A percentile compares a stretch with the other conserved stretches of the same genome.
Evolutionary conservation across 2,329 filamentous ascomycete genomes (phyloP).

Genomic region (Blastomyces percursus): DNA sequence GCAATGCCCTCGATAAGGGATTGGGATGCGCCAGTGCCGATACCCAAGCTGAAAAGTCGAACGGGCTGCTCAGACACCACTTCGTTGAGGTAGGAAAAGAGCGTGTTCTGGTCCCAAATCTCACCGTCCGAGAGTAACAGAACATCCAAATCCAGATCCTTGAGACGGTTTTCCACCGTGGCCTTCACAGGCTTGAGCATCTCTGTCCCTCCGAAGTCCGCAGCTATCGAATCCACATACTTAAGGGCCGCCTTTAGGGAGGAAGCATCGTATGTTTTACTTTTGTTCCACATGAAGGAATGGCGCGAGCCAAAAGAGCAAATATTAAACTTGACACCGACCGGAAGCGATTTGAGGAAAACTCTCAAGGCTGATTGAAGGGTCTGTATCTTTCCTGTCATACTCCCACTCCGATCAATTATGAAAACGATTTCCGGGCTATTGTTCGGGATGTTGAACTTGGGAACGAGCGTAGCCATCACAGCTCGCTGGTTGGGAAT

Average conservation of each 20-base stretch:
- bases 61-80: slow-evolving; percentile 35
- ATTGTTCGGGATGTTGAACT: slow-evolving; percentile 49
- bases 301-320: slow-evolving; percentile 45
- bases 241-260: slow-evolving; percentile 36
- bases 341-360: slow-evolving; percentile 49
- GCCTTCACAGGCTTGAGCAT: slow-evolving; percentile 40
- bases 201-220: slow-evolving; percentile 45
- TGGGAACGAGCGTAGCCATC: slow-evolving; percentile 61
- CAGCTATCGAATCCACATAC: slow-evolving; percentile 35
- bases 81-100: slow-evolving; percentile 41
- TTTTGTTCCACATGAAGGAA: slow-evolving; percentile 40
- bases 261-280: slow-evolving; percentile 36
- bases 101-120: slow-evolving; percentile 39
- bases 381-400: slow-evolving; percentile 38
- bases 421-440: slow-evolving; percentile 59
- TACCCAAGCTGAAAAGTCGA: slow-evolving; percentile 46
- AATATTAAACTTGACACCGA: slow-evolving; percentile 48
- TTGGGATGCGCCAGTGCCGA: slow-evolving; percentile 45
- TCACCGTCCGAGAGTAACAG: slow-evolving; percentile 49
- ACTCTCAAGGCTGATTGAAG: slow-evolving; percentile 43
- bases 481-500: slow-evolving; percentile 53
- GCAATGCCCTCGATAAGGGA: slow-evolving; percentile 50
- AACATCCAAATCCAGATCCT: slow-evolving; percentile 41
- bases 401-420: slow-evolving; percentile 59
- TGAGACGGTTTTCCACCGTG: slow-evolving; percentile 37